Evolutionary conservation across 2,329 filamentous ascomycete species (phyloP), one percentile per base, ranked within the genome.

Genomic region (Aspergillus candidus): DNA sequence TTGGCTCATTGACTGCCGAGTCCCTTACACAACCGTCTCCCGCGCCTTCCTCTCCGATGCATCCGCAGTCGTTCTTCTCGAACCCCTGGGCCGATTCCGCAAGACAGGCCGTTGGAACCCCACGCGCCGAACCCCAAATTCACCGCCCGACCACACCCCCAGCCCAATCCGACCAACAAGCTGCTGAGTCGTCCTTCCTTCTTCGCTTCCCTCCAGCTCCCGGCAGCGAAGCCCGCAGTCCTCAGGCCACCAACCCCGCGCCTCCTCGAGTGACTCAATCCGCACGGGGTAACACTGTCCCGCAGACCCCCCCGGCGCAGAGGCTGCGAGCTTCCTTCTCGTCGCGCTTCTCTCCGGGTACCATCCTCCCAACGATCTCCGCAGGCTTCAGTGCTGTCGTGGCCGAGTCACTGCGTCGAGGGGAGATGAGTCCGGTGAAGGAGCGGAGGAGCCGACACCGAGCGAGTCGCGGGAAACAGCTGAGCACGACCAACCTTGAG

Each of bases 311-410:
- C 31, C 68, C 67, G 8, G 57, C 59, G 40, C 61, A 56, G 39
- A 66, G 61, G 15, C 30, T 59, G 11, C 70, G 73, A 37, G 70
- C 72, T 50, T 75, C 74, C 1, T 69, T 78, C 13, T 71, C 71
- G 3, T 56, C 65, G 15, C 73, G 72, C 3, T 76, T 84, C 32
- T 71, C 78, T 4, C 76, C 76, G 4, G 78, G 78, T 0, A 76
- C 79, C 5, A 65, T 84, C 4, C 72, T 81, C 2, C 76, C 76
- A 27, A 79, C 82, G 0, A 68, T 85, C 1, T 80, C 76, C 2
- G 76, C 74, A 2, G 76, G 76, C 1, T 69, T 86, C 12, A 79
- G 73, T 57, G 81, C 77, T 1, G 76, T 85, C 38, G 79, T 85
- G 5, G 81, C 80, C 7, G 81, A 85, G 50, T 75, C 79, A 15